A percentile compares a stretch with the other conserved stretches of the same genome.
Conservation (phyloP, 495 filamentous ascomycete species). For the Aspergillus ellipticus region DNA sequence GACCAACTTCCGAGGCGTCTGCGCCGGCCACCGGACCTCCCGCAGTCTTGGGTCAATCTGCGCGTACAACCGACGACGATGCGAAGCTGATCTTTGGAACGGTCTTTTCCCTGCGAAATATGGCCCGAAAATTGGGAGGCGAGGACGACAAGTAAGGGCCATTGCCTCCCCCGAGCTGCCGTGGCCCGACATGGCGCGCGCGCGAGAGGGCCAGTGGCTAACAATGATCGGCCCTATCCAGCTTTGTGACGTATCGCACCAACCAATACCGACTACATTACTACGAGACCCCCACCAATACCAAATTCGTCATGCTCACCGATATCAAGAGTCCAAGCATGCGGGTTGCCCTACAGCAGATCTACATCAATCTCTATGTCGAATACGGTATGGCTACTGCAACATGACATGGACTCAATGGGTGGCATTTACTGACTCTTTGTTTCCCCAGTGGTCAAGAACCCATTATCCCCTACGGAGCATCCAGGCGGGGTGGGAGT, state of each 20-base stretch:
- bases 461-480: conserved; percentile 84
- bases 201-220: neutral
- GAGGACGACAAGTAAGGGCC: conserved; percentile 67
- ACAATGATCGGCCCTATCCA: conserved; percentile 26
- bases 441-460: conserved; percentile 73
- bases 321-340: conserved; percentile 86
- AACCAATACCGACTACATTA: conserved; percentile 97
- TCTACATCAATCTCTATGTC: conserved; percentile 95
- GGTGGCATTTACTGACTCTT: neutral
- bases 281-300: conserved; percentile 93
- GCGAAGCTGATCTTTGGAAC: conserved; percentile 96
- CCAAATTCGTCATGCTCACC: conserved; percentile 96
- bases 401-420: neutral
- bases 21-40: conserved; percentile 29
- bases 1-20: conserved; percentile 28
- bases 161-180: neutral
- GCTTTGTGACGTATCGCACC: conserved; percentile 86
- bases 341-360: conserved; percentile 91
- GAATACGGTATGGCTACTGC: conserved; percentile 70
- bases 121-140: conserved; percentile 92
- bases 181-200: neutral
- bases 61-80: conserved; percentile 72
- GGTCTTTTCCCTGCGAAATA: conserved; percentile 91
- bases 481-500: conserved; percentile 86
- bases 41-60: conserved; percentile 36